Base-by-base conservation (phyloP, 2,329 filamentous ascomycete species). In the Gyromitra esculenta region DNA sequence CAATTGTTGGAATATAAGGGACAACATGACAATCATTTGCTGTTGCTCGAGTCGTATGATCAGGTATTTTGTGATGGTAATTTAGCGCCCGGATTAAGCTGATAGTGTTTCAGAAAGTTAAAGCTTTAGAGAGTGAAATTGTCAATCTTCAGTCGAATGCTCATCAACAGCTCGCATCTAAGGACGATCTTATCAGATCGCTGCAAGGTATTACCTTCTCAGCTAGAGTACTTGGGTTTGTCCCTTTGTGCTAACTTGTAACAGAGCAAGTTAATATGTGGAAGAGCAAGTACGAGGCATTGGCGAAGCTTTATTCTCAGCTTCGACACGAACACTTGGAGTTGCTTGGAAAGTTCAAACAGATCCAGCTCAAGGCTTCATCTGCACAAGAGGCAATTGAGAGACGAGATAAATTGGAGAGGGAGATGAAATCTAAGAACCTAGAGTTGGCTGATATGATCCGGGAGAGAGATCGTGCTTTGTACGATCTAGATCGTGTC, bases 401-500 rank as follows among this genome's bases (percentile, higher is more conserved):
- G 73, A 91, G 89, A 81, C 91, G 95, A 7, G 96, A 99, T 85
- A 97, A 96, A 86, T 88, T 99, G 67, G 94, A 98, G 85, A 91
- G 95, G 43, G 96, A 99, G 85, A 92, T 99, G 83, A 99, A 99
- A 88, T 97, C 95, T 39, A 99, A 99, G 89, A 99, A 99, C 82
- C 86, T 99, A n/a, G 96, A 99, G 84, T 85, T 99, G 77, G 96
- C 96, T 41, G 94, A 98, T 83, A 98, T 99, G 96, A 99, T 99
- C 79, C 90, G 96, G 56, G 96, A 99, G 85, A 89, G 96, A 80
- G 96, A 99, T 82, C 90, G 96, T 79, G 96, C 96, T 39, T 85
- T 97, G 67, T 93, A 98, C 82, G 96, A 99, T 78, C 93, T 94
- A 83, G 96, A 99, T 82, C 90, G 96, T 71, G 85, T 91, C n/a